Evolutionary conservation across 441 rosid genomes (phyloP), one percentile per base, ranked within the genome.

Genomic region (Sinapis alba): DNA sequence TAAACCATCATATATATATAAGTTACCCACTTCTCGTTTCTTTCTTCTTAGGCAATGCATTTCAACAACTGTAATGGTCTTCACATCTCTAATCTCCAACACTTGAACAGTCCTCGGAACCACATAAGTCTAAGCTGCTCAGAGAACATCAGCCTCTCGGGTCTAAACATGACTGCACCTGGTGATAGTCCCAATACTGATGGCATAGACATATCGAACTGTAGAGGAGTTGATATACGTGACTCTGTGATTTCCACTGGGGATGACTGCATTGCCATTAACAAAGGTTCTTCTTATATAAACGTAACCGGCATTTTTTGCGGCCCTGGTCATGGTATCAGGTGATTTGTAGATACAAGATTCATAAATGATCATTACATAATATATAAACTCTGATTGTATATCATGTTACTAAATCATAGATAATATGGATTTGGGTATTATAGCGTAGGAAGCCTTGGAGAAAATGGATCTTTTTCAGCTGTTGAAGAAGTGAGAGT

Each of bases 281-380:
- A 67, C 26, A 63, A 68, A 0, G 85, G 80, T 34, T 74, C 80
- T 6, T 74, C 80, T n/a, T 10, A 1, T 13, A 69, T 84, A 11
- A 81, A 79, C 68, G 65, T 84, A 21, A 78, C 82, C 21, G 47
- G 68, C 43, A 28, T 84, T 66, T 61, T 47, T 15, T 84, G 85
- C 26, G 85, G 84, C 0, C 86, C 86, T 0, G 84, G 84, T 23
- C 86, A 81, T 26, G 84, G 86, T 50, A 81, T 84, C 68, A 84
- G 87, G 85, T 77, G 34, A 45, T n/a, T 38, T 0, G 7, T 51
- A 7, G 10, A 1, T 10, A 36, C 15, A 15, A 2, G 7, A 18
- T 19, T 41, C 15, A 65, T 11, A 51, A 19, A 4, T 28, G 26
- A 41, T n/a, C 16, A 60, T 62, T 18, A 73, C 54, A 41, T 16